A percentile compares a stretch with the other conserved stretches of the same genome.
Evolutionary conservation across 2,329 filamentous ascomycete species (phyloP).

Genomic region (Diaporthe nobilis): DNA sequence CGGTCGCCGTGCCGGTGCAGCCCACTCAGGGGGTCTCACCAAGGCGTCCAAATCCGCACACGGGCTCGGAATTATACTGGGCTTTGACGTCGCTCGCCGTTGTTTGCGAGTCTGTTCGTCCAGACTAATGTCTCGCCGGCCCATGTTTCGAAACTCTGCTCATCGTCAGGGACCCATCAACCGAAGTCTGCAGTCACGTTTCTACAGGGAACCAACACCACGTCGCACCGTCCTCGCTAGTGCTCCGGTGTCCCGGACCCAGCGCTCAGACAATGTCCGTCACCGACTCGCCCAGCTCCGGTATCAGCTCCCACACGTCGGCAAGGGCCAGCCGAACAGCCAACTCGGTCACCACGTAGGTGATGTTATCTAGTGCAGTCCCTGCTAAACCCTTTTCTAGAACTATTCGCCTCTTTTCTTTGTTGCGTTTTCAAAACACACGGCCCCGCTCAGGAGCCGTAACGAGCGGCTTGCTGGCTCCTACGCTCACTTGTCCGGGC

Average conservation of each 20-base stretch:
- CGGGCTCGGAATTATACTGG: conserved; percentile 1
- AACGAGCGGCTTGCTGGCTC: background rate
- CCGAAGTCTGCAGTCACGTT: conserved; percentile 41
- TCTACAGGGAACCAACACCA: background rate
- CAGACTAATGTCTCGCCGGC: conserved; percentile 27
- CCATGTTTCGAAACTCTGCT: conserved; percentile 69
- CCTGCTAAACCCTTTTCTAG: background rate
- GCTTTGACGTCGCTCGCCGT: conserved; percentile 9
- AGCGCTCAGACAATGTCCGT: conserved; percentile 31
- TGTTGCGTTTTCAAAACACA: background rate
- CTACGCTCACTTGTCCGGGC: background rate
- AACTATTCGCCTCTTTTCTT: background rate
- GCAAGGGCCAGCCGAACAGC: background rate
- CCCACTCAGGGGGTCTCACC: conserved; percentile 20
- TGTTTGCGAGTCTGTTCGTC: background rate
- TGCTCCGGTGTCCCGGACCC: conserved; percentile 25
- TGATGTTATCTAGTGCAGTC: background rate
- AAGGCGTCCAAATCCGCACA: background rate
- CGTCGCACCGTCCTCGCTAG: background rate
- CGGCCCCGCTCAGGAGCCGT: background rate
- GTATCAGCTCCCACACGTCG: conserved; percentile 9
- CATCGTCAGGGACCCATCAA: conserved; percentile 63
- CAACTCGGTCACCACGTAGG: background rate
- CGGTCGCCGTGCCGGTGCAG: conserved; percentile 32
- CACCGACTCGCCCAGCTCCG: conserved; percentile 15